A percentile compares a stretch with the other conserved stretches of the same genome.
Conservation (phyloP, 768 basidiomycete species). For the Suillus lakei region DNA sequence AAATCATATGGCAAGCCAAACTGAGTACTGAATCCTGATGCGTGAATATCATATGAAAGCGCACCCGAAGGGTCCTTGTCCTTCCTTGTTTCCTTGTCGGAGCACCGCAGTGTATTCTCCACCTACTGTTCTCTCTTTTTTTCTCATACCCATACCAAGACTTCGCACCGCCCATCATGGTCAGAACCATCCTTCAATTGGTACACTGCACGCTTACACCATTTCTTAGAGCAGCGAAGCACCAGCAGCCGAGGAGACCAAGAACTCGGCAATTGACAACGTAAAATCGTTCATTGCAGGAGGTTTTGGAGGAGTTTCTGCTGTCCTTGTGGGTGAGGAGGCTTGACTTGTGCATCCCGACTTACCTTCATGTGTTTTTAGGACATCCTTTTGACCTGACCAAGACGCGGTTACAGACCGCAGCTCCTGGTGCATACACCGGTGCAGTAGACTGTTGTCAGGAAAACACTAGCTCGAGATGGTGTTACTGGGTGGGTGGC, state of each 20-base stretch:
- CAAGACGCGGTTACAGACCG: slow-evolving; percentile 96
- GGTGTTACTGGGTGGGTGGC: slow-evolving; percentile 80
- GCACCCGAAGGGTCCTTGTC: neutral
- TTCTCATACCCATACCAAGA: slow-evolving; percentile 9
- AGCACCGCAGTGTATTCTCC: slow-evolving; percentile 13
- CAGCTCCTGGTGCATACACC: slow-evolving; percentile 83
- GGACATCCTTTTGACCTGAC: slow-evolving; percentile 99
- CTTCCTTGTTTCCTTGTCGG: slow-evolving; percentile 6
- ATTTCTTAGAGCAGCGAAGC: slow-evolving; percentile 29
- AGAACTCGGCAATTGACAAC: slow-evolving; percentile 40
- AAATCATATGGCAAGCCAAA: neutral
- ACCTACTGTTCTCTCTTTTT: neutral
- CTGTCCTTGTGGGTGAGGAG: slow-evolving; percentile 85
- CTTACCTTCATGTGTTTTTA: slow-evolving; percentile 32
- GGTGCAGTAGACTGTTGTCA: slow-evolving; percentile 94
- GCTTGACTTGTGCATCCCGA: neutral
- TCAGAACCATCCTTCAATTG: slow-evolving; percentile 16
- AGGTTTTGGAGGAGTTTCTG: slow-evolving; percentile 87
- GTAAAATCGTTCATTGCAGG: slow-evolving; percentile 92
- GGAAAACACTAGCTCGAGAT: slow-evolving; percentile 89
- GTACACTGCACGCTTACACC: slow-evolving; percentile 13
- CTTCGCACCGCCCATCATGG: slow-evolving; percentile 28
- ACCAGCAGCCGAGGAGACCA: slow-evolving; percentile 24
- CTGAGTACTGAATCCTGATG: neutral
- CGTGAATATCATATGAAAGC: slow-evolving; percentile 34